phyloP scores from a whole-genome alignment of 1,284 basidiomycete species.

The Irpex sp. region DNA sequence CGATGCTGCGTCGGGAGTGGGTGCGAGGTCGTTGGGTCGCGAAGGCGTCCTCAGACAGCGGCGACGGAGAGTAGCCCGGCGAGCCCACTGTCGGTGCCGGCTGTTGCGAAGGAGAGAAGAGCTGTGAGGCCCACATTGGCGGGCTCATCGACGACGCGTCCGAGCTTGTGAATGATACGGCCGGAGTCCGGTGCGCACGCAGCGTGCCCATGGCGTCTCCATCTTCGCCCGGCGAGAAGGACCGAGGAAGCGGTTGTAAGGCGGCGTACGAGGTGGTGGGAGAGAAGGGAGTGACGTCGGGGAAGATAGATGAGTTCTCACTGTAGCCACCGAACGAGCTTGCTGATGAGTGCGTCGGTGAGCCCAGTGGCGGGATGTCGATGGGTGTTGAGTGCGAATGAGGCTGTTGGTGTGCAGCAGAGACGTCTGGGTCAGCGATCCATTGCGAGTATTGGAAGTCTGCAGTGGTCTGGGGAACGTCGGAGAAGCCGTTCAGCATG shows the following conservation, averaged over 20 bases:
- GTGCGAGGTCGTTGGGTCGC: conserved; percentile 28
- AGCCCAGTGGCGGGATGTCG: conserved; percentile 49
- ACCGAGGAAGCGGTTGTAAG: conserved; percentile 55
- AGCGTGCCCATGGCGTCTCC: conserved; percentile 20
- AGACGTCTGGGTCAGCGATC: conserved; percentile 49
- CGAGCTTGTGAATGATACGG: conserved; percentile 40
- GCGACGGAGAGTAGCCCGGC: conserved; percentile 19
- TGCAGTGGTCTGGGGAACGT: conserved; percentile 11
- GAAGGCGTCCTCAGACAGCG: conserved; percentile 26
- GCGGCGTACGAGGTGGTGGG: conserved; percentile 51
- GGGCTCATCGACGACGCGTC: conserved; percentile 47
- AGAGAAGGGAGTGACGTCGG: conserved; percentile 49
- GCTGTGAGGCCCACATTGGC: conserved; percentile 60
- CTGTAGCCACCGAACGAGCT: conserved; percentile 27
- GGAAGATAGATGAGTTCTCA: conserved; percentile 37
- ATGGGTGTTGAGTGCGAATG: conserved; percentile 42
- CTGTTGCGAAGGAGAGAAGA: conserved; percentile 38
- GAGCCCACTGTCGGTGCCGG: conserved; percentile 16
- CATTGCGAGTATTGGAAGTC: conserved; percentile 46
- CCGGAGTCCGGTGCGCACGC: conserved; percentile 6
- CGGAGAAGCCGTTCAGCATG: conserved; percentile 26
- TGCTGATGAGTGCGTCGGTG: conserved; percentile 31
- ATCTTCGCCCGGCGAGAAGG: conserved; percentile 47
- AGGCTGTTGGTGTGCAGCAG: conserved; percentile 36
- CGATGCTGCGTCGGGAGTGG: conserved; percentile 22